Conservation (phyloP, 306 rosid species). For the Elaeagnus macrophylla region DNA sequence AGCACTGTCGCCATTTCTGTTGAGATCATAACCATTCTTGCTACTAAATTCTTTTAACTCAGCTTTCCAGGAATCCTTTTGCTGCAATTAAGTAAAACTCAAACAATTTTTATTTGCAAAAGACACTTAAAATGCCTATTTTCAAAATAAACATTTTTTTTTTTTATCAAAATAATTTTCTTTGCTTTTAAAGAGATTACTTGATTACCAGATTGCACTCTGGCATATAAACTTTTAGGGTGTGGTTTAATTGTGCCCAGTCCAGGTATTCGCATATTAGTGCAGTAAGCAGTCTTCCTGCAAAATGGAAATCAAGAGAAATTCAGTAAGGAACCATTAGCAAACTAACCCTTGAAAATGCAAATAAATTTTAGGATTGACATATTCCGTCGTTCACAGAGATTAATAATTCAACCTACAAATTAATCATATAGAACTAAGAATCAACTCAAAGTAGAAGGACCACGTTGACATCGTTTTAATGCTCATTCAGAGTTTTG, state of each 20-base stretch:
- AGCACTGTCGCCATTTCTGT: constrained; percentile 82
- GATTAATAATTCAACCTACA: too few relatives aligned
- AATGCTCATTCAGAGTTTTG: neutral
- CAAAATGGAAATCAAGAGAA: constrained; percentile 20
- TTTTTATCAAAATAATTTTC: neutral
- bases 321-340: neutral
- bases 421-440: too few relatives aligned
- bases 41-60: constrained; percentile 86
- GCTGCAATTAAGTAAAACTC: constrained; percentile 39
- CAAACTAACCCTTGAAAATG: neutral
- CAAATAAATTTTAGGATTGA: neutral
- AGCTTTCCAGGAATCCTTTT: constrained; percentile 85
- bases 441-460: too few relatives aligned
- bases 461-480: too few relatives aligned
- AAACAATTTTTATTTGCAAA: constrained; percentile 1
- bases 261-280: constrained; percentile 86
- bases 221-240: constrained; percentile 76
- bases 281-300: constrained; percentile 93
- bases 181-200: neutral
- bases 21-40: constrained; percentile 92
- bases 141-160: neutral
- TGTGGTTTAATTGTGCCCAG: constrained; percentile 42
- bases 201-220: constrained; percentile 92
- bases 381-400: too few relatives aligned
- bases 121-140: neutral